Base-by-base conservation (phyloP, 1,139 yeast species). In the Kazachstania sp. region DNA sequence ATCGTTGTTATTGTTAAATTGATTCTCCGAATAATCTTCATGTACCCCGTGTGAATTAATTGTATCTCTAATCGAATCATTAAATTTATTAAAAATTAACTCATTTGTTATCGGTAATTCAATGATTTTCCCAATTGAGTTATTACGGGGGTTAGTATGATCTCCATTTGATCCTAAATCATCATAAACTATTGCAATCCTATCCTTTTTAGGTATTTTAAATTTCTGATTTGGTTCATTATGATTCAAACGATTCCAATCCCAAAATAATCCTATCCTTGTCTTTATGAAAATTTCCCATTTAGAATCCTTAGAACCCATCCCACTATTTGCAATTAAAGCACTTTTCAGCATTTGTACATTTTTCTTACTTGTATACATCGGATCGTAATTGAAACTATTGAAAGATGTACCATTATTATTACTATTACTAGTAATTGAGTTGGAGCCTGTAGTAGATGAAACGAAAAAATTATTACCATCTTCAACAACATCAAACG, bases 271-370 rank as follows among this genome's bases (percentile, higher is more conserved):
- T 3, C 65, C 65, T 3, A 64, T 53, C 35, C 64, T 49, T 19
- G 50, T 42, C 36, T 53, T 55, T 1, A 64, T 39, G 42, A 63
- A 60, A 16, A 57, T 56, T 46, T 63, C 63, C 68, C 68, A 64
- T 18, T 54, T 47, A 15, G 53, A 50, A 39, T 64, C 67, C 23
- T 57, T 51, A 37, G 52, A 47, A 3, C 68, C 68, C 44, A 61
- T 55, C 6, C 63, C 67, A 3, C 56, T 49, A 44, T 61, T 60
- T 5, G 67, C 67, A 18, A 59, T 57, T 12, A 64, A 49, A 8
- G 61, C 61, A 44, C 66, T 61, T 39, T 54, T 57, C 42, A 64
- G 51, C 6, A 54, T 56, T 39, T 61, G 65, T 3, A 57, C 58
- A 42, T 55, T 54, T 26, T 52, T 28, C 18, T 28, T 47, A 20